A percentile compares a stretch with the other conserved stretches of the same genome.
phyloP scores from a whole-genome alignment of 1,284 basidiomycete genomes.

The Fomitopsis pinicola region DNA sequence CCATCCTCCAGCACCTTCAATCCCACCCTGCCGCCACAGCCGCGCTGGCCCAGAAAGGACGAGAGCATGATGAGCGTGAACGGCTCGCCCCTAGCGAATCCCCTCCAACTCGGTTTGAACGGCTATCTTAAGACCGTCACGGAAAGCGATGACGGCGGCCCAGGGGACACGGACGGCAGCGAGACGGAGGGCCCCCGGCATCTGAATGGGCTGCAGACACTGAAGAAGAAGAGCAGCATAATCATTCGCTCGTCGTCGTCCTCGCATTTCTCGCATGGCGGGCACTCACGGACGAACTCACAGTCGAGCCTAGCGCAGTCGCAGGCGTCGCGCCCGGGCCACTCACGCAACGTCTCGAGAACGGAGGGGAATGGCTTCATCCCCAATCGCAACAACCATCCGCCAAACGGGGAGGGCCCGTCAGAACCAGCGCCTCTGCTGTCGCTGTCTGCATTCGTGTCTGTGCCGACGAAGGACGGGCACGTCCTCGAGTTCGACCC shows the following conservation, averaged over 20 bases:
- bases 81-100: conserved; percentile 73
- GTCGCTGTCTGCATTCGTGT: conserved; percentile 36
- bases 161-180: conserved; percentile 14
- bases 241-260: conserved; percentile 58
- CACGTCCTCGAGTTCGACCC: conserved; percentile 79
- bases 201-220: conserved; percentile 20
- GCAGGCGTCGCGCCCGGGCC: conserved; percentile 31
- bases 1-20: conserved; percentile 73
- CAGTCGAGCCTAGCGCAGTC: conserved; percentile 37
- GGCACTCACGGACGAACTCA: conserved; percentile 45
- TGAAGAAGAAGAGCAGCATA: conserved; percentile 57
- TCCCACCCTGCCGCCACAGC: conserved; percentile 62
- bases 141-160: conserved; percentile 13
- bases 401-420: conserved; percentile 20
- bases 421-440: conserved; percentile 10
- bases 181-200: conserved; percentile 8
- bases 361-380: conserved; percentile 15
- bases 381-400: conserved; percentile 11
- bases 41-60: conserved; percentile 56
- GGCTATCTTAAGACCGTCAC: conserved; percentile 29
- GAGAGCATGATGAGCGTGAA: conserved; percentile 74
- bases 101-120: conserved; percentile 54
- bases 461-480: conserved; percentile 70
- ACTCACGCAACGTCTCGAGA: conserved; percentile 39
- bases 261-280: conserved; percentile 30